Conservation (phyloP, 2,329 filamentous ascomycete genomes). For the Fusarium citri region DNA sequence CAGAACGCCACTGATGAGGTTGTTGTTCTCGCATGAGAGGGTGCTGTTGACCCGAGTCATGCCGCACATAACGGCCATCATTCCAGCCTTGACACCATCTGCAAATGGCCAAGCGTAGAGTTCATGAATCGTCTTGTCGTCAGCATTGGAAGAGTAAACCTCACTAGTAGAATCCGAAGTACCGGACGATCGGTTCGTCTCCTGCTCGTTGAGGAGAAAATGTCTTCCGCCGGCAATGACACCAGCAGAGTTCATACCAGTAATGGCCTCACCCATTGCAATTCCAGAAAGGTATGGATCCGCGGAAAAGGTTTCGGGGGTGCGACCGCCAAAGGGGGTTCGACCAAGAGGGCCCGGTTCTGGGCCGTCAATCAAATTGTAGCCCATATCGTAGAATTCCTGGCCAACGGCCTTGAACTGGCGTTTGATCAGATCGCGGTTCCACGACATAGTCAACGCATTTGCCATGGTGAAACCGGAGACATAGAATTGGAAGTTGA, state of each 20-base stretch:
- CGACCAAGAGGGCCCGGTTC: constrained; percentile 2
- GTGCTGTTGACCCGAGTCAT: neutral
- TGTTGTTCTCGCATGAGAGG: constrained; percentile 68
- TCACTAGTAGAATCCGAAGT: neutral
- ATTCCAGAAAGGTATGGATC: constrained; percentile 87
- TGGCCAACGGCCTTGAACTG: neutral
- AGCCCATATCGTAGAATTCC: neutral
- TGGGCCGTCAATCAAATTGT: neutral
- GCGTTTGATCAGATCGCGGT: neutral
- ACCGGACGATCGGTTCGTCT: constrained; percentile 73
- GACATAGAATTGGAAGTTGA: neutral
- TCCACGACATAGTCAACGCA: neutral
- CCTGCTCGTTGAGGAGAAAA: constrained; percentile 62
- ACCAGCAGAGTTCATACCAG: constrained; percentile 68
- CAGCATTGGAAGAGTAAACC: neutral
- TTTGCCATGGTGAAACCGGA: neutral
- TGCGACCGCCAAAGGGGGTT: constrained; percentile 72
- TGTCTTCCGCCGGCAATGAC: constrained; percentile 65
- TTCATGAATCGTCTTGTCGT: constrained; percentile 60
- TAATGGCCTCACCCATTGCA: constrained; percentile 80
- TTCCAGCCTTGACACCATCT: constrained; percentile 78
- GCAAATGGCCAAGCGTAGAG: constrained; percentile 83
- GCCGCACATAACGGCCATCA: constrained; percentile 79
- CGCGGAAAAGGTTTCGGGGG: constrained; percentile 89
- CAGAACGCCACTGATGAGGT: constrained; percentile 72